phyloP scores from a whole-genome alignment of 495 filamentous ascomycete genomes.

The Aspergillus olivimuriae region DNA sequence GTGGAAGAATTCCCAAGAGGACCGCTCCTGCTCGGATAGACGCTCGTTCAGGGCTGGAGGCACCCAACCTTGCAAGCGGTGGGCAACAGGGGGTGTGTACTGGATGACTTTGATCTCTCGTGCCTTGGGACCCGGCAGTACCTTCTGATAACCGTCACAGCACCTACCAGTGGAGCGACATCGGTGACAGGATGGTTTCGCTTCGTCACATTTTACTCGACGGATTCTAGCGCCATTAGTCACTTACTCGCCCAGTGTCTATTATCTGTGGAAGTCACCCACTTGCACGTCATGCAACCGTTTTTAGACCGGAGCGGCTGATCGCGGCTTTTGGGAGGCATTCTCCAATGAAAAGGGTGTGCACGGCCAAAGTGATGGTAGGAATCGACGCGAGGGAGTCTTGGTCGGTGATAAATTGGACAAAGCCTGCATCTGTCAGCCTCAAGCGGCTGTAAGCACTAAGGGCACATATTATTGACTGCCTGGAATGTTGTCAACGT shows the following conservation, averaged over 20 bases:
- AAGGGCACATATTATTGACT: no score
- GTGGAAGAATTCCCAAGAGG: constrained; percentile 55
- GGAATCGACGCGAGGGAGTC: no score
- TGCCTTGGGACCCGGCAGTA: background rate
- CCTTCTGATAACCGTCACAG: constrained; percentile 27
- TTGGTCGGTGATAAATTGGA: no score
- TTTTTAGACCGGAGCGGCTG: constrained; percentile 28
- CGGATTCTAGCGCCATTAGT: constrained; percentile 35
- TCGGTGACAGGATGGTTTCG: constrained; percentile 47
- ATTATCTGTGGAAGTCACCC: constrained; percentile 2
- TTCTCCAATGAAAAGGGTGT: no score
- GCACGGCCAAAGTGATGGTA: no score
- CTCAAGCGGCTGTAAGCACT: no score
- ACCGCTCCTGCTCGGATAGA: constrained; percentile 31
- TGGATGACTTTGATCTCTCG: constrained; percentile 13
- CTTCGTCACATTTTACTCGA: constrained; percentile 61
- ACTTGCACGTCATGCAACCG: constrained; percentile 52
- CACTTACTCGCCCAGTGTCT: background rate
- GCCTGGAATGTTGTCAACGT: no score
- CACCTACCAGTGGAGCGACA: constrained; percentile 43
- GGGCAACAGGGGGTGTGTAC: constrained; percentile 9
- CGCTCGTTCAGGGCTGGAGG: constrained; percentile 7
- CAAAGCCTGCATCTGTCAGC: no score
- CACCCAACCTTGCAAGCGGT: constrained; percentile 8
- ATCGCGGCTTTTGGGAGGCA: no score